Base-by-base conservation (phyloP, 306 rosid species). In the Citrullus mucosospermus region DNA sequence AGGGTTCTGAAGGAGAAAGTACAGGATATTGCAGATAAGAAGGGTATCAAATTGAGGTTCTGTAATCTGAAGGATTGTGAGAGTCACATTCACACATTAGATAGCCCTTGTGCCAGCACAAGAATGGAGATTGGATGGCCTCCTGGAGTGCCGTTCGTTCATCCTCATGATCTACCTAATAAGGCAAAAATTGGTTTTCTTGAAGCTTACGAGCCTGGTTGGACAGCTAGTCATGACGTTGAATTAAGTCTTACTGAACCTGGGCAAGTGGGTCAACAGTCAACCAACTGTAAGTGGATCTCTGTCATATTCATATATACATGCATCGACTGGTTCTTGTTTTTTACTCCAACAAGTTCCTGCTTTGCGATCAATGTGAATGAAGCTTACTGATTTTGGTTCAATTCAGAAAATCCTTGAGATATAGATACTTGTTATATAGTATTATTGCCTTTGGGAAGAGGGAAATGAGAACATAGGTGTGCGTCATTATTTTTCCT, bases 191-290 rank as follows among this genome's bases (percentile, higher is more conserved):
- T 95, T 72, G 96, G 93, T 81, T 95, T 95, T 81, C 97, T 92
- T 50, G 99, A 92, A 81, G 98, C 99, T 18, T 95, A 91, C 79
- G 99, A 95, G 87, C 99, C 99, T 75, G 99, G 97, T 86, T 95
- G 99, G 99, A 84, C 98, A 55, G 97, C 88, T 80, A 91, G 93
- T 38, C 97, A 92, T 81, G 92, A 92, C 56, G 76, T 88, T 83
- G 92, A 88, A 60, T 83, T 83, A 28, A 85, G 83, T 80, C 88
- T 86, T 48, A 88, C 92, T 2, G 92, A 95, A 88, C 89, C 86
- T 79, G 86, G 98, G 84, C 91, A 92, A 87, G 89, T 92, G 85
- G 89, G 96, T 91, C 93, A 88, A 86, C 91, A 70, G 86, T 85
- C 84, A 14, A 85, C 89, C 85, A 86, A 85, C 83, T 91, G 88